Percentiles rank a stretch among this genome's conserved stretches.
Evolutionary conservation across 331 rosid genomes (phyloP).

Genomic region (Phaseolus coccineus): DNA sequence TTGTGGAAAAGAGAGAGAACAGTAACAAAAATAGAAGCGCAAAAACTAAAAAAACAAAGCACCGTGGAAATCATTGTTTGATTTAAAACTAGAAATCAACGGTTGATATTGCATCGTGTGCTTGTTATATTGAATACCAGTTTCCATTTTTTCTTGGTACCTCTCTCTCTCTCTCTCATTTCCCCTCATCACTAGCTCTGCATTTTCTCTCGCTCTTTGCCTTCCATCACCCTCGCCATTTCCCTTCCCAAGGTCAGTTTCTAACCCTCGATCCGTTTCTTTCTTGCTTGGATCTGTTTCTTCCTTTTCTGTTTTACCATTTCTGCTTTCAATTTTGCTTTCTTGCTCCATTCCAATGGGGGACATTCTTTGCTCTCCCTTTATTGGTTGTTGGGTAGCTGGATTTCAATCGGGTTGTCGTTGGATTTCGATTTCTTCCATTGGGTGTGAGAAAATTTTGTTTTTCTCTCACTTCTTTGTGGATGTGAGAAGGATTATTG

Average conservation of each 20-base stretch:
- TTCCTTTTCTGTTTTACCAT: background rate
- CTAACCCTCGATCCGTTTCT: constrained; percentile 27
- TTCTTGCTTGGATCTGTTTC: constrained; percentile 51
- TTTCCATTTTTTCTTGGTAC: constrained; percentile 33
- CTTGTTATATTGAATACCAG: constrained; percentile 52
- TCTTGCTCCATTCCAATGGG: background rate
- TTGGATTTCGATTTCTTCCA: constrained; percentile 34
- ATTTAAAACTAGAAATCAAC: constrained; percentile 56
- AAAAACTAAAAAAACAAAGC: background rate
- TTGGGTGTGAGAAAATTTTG: background rate
- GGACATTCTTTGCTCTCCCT: background rate
- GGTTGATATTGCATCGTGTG: constrained; percentile 54
- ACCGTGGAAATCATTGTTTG: constrained; percentile 37
- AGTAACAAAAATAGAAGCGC: constrained; percentile 26
- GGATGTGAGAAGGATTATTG: background rate
- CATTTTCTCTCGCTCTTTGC: constrained; percentile 47
- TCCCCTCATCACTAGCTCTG: constrained; percentile 37
- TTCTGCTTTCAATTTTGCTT: constrained; percentile 28
- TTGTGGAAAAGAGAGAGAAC: constrained; percentile 13
- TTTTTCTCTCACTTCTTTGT: background rate
- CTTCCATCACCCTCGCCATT: constrained; percentile 57
- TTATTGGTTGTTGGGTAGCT: background rate
- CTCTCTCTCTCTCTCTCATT: constrained; percentile 4
- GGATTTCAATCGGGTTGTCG: constrained; percentile 36
- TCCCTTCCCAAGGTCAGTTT: constrained; percentile 58